A percentile compares a stretch with the other conserved stretches of the same genome.
phyloP scores from a whole-genome alignment of 2,329 filamentous ascomycete species.

The Ascomycota sp. region DNA sequence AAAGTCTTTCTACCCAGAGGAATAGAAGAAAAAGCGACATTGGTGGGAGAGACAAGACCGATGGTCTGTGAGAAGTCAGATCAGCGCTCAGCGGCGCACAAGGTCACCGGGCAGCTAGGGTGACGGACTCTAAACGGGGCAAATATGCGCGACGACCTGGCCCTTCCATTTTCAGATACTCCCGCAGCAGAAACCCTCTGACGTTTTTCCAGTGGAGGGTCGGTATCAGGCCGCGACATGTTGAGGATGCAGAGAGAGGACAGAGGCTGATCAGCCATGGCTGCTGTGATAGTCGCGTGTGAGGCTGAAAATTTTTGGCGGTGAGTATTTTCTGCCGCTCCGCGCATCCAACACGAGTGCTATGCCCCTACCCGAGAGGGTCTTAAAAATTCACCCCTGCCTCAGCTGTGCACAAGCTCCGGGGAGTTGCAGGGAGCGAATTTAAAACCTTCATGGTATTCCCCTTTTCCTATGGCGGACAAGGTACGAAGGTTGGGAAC shows the following conservation, averaged over 20 bases:
- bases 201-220: slow-evolving; percentile 52
- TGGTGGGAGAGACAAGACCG: slow-evolving; percentile 77
- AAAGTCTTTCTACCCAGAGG: slow-evolving; percentile 87
- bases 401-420: too few relatives aligned
- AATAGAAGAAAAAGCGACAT: slow-evolving; percentile 74
- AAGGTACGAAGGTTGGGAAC: too few relatives aligned
- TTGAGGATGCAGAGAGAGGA: too few relatives aligned
- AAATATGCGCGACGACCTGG: slow-evolving; percentile 58
- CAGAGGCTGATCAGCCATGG: neutral
- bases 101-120: neutral
- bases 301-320: slow-evolving; percentile 8
- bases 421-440: too few relatives aligned
- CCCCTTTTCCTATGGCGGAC: too few relatives aligned
- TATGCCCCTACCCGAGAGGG: neutral
- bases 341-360: slow-evolving; percentile 1
- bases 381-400: neutral
- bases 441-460: too few relatives aligned
- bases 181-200: slow-evolving; percentile 38
- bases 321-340: slow-evolving; percentile 8
- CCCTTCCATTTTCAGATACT: slow-evolving; percentile 16
- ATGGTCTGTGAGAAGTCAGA: slow-evolving; percentile 42
- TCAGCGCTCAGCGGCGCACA: neutral
- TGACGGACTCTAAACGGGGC: slow-evolving; percentile 68
- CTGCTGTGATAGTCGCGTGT: neutral
- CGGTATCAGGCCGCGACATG: slow-evolving; percentile 38